These are phyloP conservation scores for Xylaria acuta DNA, from an alignment of 495 filamentous ascomycete genomes.

Conservation along the genomic window DNA sequence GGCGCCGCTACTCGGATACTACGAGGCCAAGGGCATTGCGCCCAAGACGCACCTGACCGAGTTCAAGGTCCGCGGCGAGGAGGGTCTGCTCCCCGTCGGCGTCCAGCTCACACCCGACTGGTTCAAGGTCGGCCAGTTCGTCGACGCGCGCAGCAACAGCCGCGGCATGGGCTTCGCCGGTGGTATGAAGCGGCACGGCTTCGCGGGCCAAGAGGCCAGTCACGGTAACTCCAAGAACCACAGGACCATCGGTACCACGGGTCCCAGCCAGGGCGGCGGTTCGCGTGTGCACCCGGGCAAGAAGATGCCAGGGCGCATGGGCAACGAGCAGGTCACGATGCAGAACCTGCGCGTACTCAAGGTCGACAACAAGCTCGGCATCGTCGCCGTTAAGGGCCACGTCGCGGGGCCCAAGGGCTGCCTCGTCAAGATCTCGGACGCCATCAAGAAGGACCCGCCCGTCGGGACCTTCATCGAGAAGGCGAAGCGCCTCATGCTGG, in stretches of 20 bases:
- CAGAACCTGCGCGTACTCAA: constrained; percentile 90
- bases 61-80: constrained; percentile 77
- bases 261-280: constrained; percentile 88
- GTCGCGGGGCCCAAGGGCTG: constrained; percentile 86
- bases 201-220: constrained; percentile 83
- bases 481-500: constrained; percentile 39
- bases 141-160: constrained; percentile 80
- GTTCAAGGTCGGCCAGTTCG: constrained; percentile 88
- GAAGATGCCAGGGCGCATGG: constrained; percentile 97
- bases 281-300: constrained; percentile 93
- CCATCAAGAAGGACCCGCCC: constrained; percentile 89
- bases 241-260: constrained; percentile 84
- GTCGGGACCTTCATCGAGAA: constrained; percentile 53
- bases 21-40: constrained; percentile 73
- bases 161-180: constrained; percentile 92
- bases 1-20: constrained; percentile 84
- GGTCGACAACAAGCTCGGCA: constrained; percentile 82
- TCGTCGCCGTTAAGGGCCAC: constrained; percentile 84
- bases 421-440: constrained; percentile 84
- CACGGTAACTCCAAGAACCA: constrained; percentile 95
- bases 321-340: constrained; percentile 79
- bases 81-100: constrained; percentile 76
- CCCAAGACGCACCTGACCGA: constrained; percentile 84
- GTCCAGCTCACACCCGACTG: constrained; percentile 77
- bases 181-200: constrained; percentile 96